Conservation (phyloP, 2,329 filamentous ascomycete species). For the Cercospora janseana region DNA sequence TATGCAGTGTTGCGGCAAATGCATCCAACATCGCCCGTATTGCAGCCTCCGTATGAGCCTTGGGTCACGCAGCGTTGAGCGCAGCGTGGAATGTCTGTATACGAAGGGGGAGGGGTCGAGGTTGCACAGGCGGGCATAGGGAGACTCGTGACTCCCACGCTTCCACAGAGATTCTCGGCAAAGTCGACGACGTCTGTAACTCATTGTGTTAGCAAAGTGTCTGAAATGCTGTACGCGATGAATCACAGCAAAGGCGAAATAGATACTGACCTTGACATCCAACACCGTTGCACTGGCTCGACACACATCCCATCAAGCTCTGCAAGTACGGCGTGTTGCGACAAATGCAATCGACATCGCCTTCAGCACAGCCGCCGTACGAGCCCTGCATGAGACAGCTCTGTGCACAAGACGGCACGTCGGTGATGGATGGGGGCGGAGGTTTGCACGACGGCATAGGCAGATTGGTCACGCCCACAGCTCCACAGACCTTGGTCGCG, state of each 20-base stretch:
- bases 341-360: slow-evolving; percentile 10
- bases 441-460: neutral
- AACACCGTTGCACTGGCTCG: neutral
- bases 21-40: slow-evolving; percentile 4
- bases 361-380: neutral
- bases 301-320: neutral
- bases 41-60: slow-evolving; percentile 4
- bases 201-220: neutral
- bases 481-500: neutral
- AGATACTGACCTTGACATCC: slow-evolving; percentile 1
- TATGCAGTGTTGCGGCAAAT: slow-evolving; percentile 7
- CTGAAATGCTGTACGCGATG: no score
- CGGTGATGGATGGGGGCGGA: neutral
- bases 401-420: neutral
- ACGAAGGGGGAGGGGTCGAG: neutral
- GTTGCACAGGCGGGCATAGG: slow-evolving; percentile 3
- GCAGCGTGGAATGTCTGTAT: neutral
- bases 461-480: neutral
- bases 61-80: neutral
- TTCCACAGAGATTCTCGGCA: slow-evolving; percentile 7
- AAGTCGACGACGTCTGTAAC: slow-evolving; percentile 10
- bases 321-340: slow-evolving; percentile 5
- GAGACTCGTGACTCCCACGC: neutral
- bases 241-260: neutral
- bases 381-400: neutral